phyloP scores from a whole-genome alignment of 768 basidiomycete species.

The Auriscalpium microsporum region DNA sequence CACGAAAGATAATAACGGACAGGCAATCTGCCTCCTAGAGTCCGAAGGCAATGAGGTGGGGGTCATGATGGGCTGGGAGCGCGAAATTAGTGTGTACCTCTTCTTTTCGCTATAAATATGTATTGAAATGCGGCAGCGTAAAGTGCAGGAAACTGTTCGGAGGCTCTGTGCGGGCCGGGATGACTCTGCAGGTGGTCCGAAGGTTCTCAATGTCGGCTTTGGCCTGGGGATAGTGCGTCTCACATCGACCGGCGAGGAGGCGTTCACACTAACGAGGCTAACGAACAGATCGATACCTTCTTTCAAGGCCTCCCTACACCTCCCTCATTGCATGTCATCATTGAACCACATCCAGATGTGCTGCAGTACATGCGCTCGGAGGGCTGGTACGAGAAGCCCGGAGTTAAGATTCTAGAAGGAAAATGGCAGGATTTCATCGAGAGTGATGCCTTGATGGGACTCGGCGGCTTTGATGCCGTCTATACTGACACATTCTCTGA shows the following conservation, averaged over 20 bases:
- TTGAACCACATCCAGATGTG: slow-evolving; percentile 92
- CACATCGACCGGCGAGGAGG: background rate
- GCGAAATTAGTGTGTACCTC: slow-evolving; percentile 52
- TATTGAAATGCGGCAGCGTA: slow-evolving; percentile 20
- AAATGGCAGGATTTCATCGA: slow-evolving; percentile 89
- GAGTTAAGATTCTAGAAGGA: slow-evolving; percentile 77
- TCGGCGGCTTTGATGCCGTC: slow-evolving; percentile 79
- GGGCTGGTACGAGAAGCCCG: slow-evolving; percentile 73
- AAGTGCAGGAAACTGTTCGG: slow-evolving; percentile 73
- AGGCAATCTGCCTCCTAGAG: slow-evolving; percentile 72
- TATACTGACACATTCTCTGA: slow-evolving; percentile 96
- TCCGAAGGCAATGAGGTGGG: slow-evolving; percentile 67
- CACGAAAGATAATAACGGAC: slow-evolving; percentile 59
- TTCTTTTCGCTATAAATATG: background rate
- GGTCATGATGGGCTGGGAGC: slow-evolving; percentile 99
- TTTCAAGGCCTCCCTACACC: slow-evolving; percentile 58
- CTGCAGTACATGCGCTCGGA: slow-evolving; percentile 66
- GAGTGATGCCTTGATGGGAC: slow-evolving; percentile 42
- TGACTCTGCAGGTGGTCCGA: slow-evolving; percentile 38
- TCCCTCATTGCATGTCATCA: slow-evolving; percentile 75
- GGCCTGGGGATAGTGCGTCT: slow-evolving; percentile 79
- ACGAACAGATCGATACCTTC: slow-evolving; percentile 64
- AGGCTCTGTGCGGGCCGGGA: slow-evolving; percentile 49
- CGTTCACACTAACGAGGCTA: background rate
- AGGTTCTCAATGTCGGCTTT: slow-evolving; percentile 86